Base-by-base conservation (phyloP, 2,329 filamentous ascomycete genomes). In the Colletotrichum sp. region DNA sequence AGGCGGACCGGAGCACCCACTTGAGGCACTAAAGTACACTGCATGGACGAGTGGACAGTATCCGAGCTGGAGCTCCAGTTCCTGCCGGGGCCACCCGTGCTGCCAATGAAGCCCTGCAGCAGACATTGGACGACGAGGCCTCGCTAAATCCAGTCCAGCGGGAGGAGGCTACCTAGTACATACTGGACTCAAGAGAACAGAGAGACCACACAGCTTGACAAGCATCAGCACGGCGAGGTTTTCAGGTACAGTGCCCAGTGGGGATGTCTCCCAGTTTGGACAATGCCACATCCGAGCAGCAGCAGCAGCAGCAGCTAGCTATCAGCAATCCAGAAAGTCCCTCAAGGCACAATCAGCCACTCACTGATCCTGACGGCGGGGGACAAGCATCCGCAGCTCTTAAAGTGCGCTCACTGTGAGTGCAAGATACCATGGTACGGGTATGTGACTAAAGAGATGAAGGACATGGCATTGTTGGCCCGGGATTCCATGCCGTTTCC, bases 171-270 rank as follows among this genome's bases (percentile, higher is more conserved):
- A 32, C 60, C 36, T 43, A 43, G n/a, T 26, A 26, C 52, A 7
- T 57, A 24, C 39, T n/a, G 9, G 39, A 48, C n/a, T 52, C 2
- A 3, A 52, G 43, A 52, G 43, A 52, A 21, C n/a, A 52, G 43
- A 52, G 39, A 48, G 39, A 48, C 26, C 26, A 26, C 26, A 26
- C 39, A 48, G 18, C 39, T 48, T n/a, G 39, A 48, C 39, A 48
- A 48, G 39, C 39, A 48, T 48, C 39, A 48, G 26, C 70, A 60
- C 26, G 59, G 52, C 48, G 66, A 68, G n/a, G 24, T 59, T 64
- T 60, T 74, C 71, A 70, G 7, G n/a, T 65, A 71, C 66, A 71
- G 71, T 74, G 60, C n/a, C 39, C 7, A 18, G 24, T 59, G 34
- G 63, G 67, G 60, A 43, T n/a, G 9, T 7, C 32, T 26, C 36